phyloP scores from a whole-genome alignment of 179 eudicot species.

The Drosera spatulata region DNA sequence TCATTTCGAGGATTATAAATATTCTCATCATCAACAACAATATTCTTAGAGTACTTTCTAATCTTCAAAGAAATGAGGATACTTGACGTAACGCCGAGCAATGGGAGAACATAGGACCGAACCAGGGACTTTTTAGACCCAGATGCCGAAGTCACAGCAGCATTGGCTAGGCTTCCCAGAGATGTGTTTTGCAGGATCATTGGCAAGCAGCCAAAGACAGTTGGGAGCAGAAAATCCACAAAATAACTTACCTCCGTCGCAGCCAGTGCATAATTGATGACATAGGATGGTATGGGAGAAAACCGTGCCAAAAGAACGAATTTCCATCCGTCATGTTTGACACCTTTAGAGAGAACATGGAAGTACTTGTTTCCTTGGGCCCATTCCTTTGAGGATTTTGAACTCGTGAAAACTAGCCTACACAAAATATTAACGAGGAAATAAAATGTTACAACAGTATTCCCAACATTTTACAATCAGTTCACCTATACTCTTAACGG shows the following conservation, averaged over 20 bases:
- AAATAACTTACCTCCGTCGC: constrained; percentile 59
- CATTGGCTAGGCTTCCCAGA: constrained; percentile 90
- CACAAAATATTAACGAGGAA: background rate
- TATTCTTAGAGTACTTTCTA: constrained; percentile 43
- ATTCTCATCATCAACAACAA: constrained; percentile 25
- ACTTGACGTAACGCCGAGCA: constrained; percentile 67
- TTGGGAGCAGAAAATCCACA: constrained; percentile 72
- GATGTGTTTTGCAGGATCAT: constrained; percentile 93
- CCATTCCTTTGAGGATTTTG: constrained; percentile 58
- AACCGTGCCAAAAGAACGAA: constrained; percentile 90
- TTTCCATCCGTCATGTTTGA: constrained; percentile 82
- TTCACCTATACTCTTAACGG: no score
- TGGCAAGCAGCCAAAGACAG: constrained; percentile 79
- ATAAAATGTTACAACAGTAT: background rate
- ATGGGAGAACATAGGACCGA: constrained; percentile 23
- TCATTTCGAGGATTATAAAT: constrained; percentile 6
- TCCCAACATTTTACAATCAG: background rate
- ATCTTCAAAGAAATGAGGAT: constrained; percentile 62
- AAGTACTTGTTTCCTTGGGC: constrained; percentile 56
- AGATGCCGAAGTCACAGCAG: constrained; percentile 68
- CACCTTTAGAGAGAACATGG: constrained; percentile 57
- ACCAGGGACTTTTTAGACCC: constrained; percentile 55
- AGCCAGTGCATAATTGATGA: constrained; percentile 81
- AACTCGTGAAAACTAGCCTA: constrained; percentile 57
- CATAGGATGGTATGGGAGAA: constrained; percentile 84